A percentile compares a stretch with the other conserved stretches of the same genome.
Evolutionary conservation across 2,329 filamentous ascomycete species (phyloP).

Genomic region (Pestalotiopsis sp.): DNA sequence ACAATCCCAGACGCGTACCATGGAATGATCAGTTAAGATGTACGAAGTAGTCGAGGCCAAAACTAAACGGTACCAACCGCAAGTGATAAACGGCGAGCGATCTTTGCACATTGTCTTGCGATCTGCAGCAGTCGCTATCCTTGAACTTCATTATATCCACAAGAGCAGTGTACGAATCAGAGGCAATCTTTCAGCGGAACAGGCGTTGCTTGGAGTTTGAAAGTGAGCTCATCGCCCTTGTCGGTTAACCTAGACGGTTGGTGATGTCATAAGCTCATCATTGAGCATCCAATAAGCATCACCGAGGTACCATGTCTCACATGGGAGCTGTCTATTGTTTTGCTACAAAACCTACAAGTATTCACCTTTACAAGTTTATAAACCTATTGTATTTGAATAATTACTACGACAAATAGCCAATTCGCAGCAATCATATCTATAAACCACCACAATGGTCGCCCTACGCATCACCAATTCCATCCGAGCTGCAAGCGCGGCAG

Average conservation of each 20-base stretch:
- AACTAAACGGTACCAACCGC: too few species aligned
- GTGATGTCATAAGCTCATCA: conserved; percentile 8
- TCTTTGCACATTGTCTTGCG: too few species aligned
- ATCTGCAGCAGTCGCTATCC: neutral
- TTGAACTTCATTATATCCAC: neutral
- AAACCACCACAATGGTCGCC: conserved; percentile 24
- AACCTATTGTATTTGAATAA: too few species aligned
- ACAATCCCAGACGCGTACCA: too few species aligned
- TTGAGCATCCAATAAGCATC: neutral
- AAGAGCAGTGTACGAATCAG: neutral
- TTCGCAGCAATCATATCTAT: neutral
- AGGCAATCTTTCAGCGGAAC: neutral
- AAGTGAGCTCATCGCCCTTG: conserved; percentile 4
- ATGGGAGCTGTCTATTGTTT: neutral
- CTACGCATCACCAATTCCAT: conserved; percentile 27
- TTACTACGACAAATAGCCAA: neutral
- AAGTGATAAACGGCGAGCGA: too few species aligned
- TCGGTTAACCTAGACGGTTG: neutral
- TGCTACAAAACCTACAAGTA: neutral
- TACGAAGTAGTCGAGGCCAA: too few species aligned
- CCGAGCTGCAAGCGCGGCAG: conserved; percentile 20
- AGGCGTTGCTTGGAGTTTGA: neutral
- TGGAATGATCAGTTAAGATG: too few species aligned
- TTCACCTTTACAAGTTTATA: neutral
- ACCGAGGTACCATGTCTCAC: neutral